Base-by-base conservation (phyloP, 116 monocot genomes). In the Cymodocea nodosa region DNA sequence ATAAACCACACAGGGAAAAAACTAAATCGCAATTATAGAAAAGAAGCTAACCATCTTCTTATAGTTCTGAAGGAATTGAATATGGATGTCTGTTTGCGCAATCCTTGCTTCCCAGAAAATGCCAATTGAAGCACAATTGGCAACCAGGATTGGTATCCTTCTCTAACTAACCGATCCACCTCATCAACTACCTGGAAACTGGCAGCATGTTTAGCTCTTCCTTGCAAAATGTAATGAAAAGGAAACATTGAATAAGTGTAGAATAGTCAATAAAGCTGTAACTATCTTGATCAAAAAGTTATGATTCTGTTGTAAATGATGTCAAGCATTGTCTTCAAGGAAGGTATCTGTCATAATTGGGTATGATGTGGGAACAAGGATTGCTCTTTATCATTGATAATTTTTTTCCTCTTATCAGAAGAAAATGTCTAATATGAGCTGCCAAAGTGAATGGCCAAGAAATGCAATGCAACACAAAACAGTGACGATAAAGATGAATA, bases 81-180 rank as follows among this genome's bases (percentile, higher is more conserved):
- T 51, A 70, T 68, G 55, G 19, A 73, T 67, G 70, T 68, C 60
- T 73, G 56, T 40, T 44, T 39, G 50, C 66, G 63, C 2, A 75
- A 6, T 56, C 66, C 57, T 68, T 75, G 65, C 76, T 74, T 64
- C 71, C 64, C 80, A 39, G 74, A 79, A 36, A 51, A 51, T 65
- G 83, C 23, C 72, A 83, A 67, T 50, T 79, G 74, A 69, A 97
- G 85, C 55, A 97, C 92, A 44, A 80, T 80, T 14, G 88, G 86
- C 74, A 97, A 74, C 97, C 97, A 97, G 18, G 85, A 91, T 66
- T 97, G 97, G 79, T 97, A 97, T 60, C 81, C 83, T 67, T 97
- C 97, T 78, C 97, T 85, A 59, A 97, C 65, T 51, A 97, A 78
- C n/a, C 97, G 70, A 51, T 97, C 92, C 51, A 91, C 88, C 75